Conservation (phyloP, 1,284 basidiomycete genomes). For the Melampsora americana region DNA sequence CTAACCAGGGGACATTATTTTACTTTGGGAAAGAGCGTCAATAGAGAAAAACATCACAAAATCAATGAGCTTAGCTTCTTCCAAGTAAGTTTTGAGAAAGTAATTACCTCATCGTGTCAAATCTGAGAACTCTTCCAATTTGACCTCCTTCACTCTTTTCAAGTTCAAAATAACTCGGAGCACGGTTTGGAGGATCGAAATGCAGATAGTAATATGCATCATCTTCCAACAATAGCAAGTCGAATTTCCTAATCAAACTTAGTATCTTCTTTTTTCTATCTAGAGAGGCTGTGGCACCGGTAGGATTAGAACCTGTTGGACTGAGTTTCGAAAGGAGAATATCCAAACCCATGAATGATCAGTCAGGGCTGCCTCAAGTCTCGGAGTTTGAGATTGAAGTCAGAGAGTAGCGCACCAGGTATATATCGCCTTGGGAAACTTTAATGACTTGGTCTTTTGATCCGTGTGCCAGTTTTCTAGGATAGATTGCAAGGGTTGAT, state of each 20-base stretch:
- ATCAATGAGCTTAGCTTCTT: no score
- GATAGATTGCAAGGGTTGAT: conserved; percentile 64
- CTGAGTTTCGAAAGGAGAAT: conserved; percentile 45
- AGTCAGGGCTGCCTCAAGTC: no score
- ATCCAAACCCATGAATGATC: no score
- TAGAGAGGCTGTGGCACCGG: conserved; percentile 69
- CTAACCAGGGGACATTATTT: conserved; percentile 73
- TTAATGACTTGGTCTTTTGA: conserved; percentile 58
- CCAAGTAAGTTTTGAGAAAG: no score
- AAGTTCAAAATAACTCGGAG: conserved; percentile 33
- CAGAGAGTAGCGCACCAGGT: conserved; percentile 58
- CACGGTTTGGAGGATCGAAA: conserved; percentile 4
- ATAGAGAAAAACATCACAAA: no score
- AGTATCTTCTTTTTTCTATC: conserved; percentile 76
- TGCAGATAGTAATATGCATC: conserved; percentile 71
- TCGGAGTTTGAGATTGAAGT: no score
- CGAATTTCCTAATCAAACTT: conserved; percentile 68
- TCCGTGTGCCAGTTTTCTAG: conserved; percentile 70
- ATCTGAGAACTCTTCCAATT: conserved; percentile 52
- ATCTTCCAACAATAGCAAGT: conserved; percentile 74
- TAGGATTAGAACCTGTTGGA: conserved; percentile 69
- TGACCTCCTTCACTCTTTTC: conserved; percentile 47
- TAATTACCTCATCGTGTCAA: conserved; percentile 48
- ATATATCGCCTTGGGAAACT: conserved; percentile 75
- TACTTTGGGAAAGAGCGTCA: conserved; percentile 66